Evolutionary conservation across 1,284 basidiomycete genomes (phyloP).

Genomic region (Puccinia triticina): DNA sequence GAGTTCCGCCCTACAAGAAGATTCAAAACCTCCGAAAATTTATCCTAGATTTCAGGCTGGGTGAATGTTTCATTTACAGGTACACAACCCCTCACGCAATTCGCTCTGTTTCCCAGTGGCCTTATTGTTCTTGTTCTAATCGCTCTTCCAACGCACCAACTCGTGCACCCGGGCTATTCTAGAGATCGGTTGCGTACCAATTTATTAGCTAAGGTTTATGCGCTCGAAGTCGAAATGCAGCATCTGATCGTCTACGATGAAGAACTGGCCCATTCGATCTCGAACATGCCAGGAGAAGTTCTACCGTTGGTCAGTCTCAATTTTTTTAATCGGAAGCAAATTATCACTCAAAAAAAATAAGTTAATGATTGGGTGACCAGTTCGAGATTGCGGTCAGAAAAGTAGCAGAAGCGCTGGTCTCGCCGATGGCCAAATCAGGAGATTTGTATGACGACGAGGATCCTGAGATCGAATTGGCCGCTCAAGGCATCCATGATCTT

Average conservation of each 20-base stretch:
- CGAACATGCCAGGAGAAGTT: constrained; percentile 85
- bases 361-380: constrained; percentile 62
- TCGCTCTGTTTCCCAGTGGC: not conserved
- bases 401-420: constrained; percentile 53
- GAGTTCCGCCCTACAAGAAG: constrained; percentile 63
- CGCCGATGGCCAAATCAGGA: constrained; percentile 64
- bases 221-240: constrained; percentile 87
- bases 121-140: constrained; percentile 39
- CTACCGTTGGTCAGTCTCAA: constrained; percentile 73
- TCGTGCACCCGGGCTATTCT: constrained; percentile 50
- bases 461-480: constrained; percentile 54
- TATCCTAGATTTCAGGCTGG: constrained; percentile 80
- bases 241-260: constrained; percentile 91
- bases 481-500: constrained; percentile 67
- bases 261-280: constrained; percentile 85
- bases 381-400: constrained; percentile 81
- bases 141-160: constrained; percentile 28
- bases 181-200: constrained; percentile 90
- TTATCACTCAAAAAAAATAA: not conserved
- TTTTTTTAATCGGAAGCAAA: not conserved
- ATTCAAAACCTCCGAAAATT: constrained; percentile 82
- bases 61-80: constrained; percentile 87
- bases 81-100: no score
- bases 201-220: constrained; percentile 83
- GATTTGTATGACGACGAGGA: constrained; percentile 53